Evolutionary conservation across 768 basidiomycete species (phyloP), one percentile per base, ranked within the genome.

Genomic region (Panellus pusillus): DNA sequence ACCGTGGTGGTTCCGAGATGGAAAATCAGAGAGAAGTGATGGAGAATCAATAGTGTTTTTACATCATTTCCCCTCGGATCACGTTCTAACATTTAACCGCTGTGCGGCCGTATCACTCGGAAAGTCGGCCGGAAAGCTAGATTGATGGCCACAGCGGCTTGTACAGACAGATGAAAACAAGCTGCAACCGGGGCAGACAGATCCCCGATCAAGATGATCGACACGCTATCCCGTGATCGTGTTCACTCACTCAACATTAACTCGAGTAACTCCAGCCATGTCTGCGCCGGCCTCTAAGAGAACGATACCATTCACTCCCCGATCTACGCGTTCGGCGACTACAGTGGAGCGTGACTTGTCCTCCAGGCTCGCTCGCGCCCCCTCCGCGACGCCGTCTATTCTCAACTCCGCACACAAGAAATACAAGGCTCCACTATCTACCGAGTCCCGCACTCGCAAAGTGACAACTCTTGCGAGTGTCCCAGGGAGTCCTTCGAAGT

Each of bases 371-470:
- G 52, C 55, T 12, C 45, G 52, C 19, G 40, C 39, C 15, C 42
- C 53, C 1, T 44, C 54, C 17, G 36, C 59, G 17, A 37, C 52
- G 11, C 14, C 62, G 29, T 17, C 47, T 4, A 5, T 66, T 4
- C 54, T 65, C 14, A 18, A 73, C 44, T 70, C 73, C 2, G 79
- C 82, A 8, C 69, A 78, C 61, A 87, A 84, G 74, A 86, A 85
- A 65, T 87, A 85, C 72, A 88, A 86, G 63, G 82, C 86, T 0
- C 63, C 80, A 0, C 67, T 89, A 14, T 85, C 85, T 13, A 63
- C 62, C 50, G 80, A 76, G 61, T 68, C 71, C 19, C 67, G 72
- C 24, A 44, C 70, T 9, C 55, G 55, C 15, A 60, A 60, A 28
- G 51, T 29, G 1, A n/a, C 54, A 3, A 36, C 55, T 18, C 60